These are phyloP conservation scores for Hymenoscyphus occultus DNA, from an alignment of 2,329 filamentous ascomycete species.

Conservation along the genomic window DNA sequence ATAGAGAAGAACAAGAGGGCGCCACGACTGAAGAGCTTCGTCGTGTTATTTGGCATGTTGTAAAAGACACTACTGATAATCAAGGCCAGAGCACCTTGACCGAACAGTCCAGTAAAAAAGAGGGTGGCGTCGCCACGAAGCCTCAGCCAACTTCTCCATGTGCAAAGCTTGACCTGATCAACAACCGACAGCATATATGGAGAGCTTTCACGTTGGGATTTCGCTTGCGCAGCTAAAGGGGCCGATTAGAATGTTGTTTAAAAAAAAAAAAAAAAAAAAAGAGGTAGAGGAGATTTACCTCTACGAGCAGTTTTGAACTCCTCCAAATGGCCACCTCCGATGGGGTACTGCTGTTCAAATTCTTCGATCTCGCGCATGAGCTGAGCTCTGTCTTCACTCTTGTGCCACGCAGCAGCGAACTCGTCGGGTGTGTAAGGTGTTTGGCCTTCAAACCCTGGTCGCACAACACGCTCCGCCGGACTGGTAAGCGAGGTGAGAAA, in stretches of 20 bases:
- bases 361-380: conserved; percentile 40
- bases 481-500: conserved; percentile 76
- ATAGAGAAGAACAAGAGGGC: conserved; percentile 67
- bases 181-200: conserved; percentile 77
- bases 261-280: background rate
- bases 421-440: conserved; percentile 69
- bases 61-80: conserved; percentile 62
- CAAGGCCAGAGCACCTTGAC: conserved; percentile 50
- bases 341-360: conserved; percentile 36
- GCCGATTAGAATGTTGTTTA: background rate
- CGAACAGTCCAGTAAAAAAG: conserved; percentile 47
- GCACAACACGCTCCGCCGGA: conserved; percentile 45
- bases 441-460: conserved; percentile 55
- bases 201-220: conserved; percentile 59
- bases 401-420: conserved; percentile 55
- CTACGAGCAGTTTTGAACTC: conserved; percentile 43
- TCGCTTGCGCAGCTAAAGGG: conserved; percentile 3
- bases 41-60: conserved; percentile 52
- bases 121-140: conserved; percentile 72
- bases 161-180: conserved; percentile 77
- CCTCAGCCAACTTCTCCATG: conserved; percentile 76
- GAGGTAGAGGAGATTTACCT: conserved; percentile 14
- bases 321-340: conserved; percentile 44
- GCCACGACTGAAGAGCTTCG: conserved; percentile 60
- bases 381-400: conserved; percentile 43